phyloP scores from a whole-genome alignment of 2,329 filamentous ascomycete genomes.

The Akanthomyces uredinophilus region DNA sequence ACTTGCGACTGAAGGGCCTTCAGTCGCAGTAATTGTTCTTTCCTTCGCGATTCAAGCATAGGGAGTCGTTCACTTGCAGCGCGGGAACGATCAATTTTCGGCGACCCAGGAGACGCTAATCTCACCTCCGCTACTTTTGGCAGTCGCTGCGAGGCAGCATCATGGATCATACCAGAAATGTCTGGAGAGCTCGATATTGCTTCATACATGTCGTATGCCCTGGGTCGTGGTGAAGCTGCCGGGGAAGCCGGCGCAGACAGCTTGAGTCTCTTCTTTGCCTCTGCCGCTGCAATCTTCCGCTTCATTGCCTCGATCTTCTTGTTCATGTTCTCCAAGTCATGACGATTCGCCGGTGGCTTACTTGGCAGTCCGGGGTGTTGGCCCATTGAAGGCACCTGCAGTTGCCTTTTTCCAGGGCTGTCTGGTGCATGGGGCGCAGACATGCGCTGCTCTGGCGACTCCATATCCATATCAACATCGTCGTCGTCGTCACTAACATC shows the following conservation, averaged over 20 bases:
- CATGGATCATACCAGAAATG: neutral
- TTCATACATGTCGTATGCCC: constrained; percentile 10
- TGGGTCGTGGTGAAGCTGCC: constrained; percentile 20
- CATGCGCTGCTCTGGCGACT: constrained; percentile 44
- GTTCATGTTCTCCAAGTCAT: constrained; percentile 46
- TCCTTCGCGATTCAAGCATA: constrained; percentile 31
- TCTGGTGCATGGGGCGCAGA: constrained; percentile 28
- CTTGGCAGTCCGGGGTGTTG: constrained; percentile 34
- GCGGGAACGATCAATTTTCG: constrained; percentile 20
- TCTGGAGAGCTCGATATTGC: constrained; percentile 8
- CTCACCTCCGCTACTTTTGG: constrained; percentile 6
- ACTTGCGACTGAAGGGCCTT: constrained; percentile 43
- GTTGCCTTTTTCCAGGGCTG: constrained; percentile 30
- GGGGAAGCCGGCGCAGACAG: constrained; percentile 28
- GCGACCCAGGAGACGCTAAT: constrained; percentile 22
- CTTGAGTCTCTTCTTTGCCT: constrained; percentile 48
- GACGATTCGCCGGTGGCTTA: constrained; percentile 35
- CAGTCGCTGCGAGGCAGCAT: neutral
- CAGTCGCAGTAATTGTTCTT: constrained; percentile 40
- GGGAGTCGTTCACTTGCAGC: constrained; percentile 33
- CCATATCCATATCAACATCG: constrained; percentile 64
- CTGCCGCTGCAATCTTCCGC: constrained; percentile 52
- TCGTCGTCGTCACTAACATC: constrained; percentile 73
- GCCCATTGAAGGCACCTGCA: constrained; percentile 37
- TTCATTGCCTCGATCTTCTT: constrained; percentile 58